Evolutionary conservation across 2,329 filamentous ascomycete species (phyloP).

Genomic region (Aspergillus clavatus): DNA sequence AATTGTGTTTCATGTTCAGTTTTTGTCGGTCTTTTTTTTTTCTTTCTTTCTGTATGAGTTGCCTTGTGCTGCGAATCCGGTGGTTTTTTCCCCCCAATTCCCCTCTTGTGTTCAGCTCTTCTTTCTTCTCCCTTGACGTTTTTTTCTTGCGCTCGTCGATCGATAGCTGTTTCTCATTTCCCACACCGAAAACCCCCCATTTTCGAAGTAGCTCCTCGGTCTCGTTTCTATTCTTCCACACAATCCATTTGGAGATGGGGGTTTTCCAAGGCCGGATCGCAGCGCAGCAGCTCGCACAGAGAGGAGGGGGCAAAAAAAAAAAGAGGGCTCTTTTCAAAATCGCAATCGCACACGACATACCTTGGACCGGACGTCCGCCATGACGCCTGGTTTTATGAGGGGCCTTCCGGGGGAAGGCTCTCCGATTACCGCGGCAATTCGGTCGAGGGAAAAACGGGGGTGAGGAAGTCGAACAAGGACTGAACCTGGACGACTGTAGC

Average conservation of each 20-base stretch:
- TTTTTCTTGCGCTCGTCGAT: background rate
- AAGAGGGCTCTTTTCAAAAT: conserved; percentile 10
- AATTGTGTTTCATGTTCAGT: background rate
- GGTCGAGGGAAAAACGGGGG: conserved; percentile 24
- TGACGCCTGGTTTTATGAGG: conserved; percentile 45
- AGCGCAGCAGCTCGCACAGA: conserved; percentile 2
- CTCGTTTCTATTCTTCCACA: conserved; percentile 7
- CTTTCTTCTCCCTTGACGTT: background rate
- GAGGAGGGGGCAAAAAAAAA: background rate
- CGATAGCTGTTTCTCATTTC: background rate
- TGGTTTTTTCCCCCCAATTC: too few species aligned
- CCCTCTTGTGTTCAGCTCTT: too few species aligned
- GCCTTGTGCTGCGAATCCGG: too few species aligned
- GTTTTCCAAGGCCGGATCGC: background rate
- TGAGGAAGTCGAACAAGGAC: conserved; percentile 29
- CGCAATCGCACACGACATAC: conserved; percentile 34
- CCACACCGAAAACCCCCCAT: background rate
- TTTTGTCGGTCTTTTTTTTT: background rate
- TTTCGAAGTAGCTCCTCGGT: conserved; percentile 13
- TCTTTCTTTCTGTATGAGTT: too few species aligned
- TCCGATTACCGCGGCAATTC: conserved; percentile 46
- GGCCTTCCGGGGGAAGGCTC: conserved; percentile 49
- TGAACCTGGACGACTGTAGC: conserved; percentile 28
- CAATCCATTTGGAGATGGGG: conserved; percentile 10
- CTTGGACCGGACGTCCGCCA: conserved; percentile 51